These are phyloP conservation scores for Vanderwaltozyma polyspora DNA, from an alignment of 805 yeast species.

Conservation along the genomic window DNA sequence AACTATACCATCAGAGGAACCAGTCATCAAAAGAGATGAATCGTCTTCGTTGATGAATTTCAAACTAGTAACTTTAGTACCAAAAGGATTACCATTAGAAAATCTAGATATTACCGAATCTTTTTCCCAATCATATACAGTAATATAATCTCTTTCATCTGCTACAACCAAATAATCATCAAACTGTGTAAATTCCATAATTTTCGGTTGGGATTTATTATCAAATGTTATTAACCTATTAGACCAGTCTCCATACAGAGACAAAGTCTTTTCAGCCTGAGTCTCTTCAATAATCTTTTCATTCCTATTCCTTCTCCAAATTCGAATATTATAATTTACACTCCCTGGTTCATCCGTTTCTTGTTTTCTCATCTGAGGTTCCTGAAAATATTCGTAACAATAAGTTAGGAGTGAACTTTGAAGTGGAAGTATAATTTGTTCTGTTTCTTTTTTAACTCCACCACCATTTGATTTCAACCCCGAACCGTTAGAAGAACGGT, in stretches of 20 bases:
- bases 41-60: slow-evolving; percentile 90
- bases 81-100: slow-evolving; percentile 74
- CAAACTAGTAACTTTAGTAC: slow-evolving; percentile 79
- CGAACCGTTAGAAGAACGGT: background rate
- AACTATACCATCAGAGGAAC: slow-evolving; percentile 91
- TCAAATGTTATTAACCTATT: slow-evolving; percentile 46
- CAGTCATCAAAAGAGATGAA: slow-evolving; percentile 69
- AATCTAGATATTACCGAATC: slow-evolving; percentile 52
- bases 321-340: slow-evolving; percentile 62
- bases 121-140: slow-evolving; percentile 81
- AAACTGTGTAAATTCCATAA: slow-evolving; percentile 77
- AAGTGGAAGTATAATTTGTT: slow-evolving; percentile 33
- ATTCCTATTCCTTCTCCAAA: slow-evolving; percentile 87
- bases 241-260: slow-evolving; percentile 81
- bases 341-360: slow-evolving; percentile 92
- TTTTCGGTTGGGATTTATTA: slow-evolving; percentile 69
- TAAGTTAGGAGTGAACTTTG: slow-evolving; percentile 60
- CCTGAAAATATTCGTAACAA: slow-evolving; percentile 84
- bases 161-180: slow-evolving; percentile 71
- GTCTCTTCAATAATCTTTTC: slow-evolving; percentile 80
- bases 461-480: background rate
- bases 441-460: slow-evolving; percentile 10
- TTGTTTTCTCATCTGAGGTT: slow-evolving; percentile 80
- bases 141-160: slow-evolving; percentile 73
- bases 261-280: slow-evolving; percentile 76